A percentile compares a stretch with the other conserved stretches of the same genome.
Evolutionary conservation across 2,329 filamentous ascomycete genomes (phyloP).

Genomic region (Paraphaeosphaeria sporulosa): DNA sequence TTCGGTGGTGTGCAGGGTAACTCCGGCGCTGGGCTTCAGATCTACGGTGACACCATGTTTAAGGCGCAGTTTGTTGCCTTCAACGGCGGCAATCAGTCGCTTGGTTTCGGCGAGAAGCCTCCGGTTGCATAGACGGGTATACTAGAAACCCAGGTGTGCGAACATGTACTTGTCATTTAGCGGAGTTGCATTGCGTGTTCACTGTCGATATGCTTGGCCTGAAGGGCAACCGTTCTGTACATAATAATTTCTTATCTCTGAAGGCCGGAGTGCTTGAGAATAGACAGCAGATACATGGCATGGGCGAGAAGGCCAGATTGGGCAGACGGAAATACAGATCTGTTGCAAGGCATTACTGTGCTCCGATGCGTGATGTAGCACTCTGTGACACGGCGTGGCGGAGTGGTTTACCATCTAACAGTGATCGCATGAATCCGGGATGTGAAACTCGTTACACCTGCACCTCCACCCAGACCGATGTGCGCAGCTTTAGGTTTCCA

Average conservation of each 20-base stretch:
- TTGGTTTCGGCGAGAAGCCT: constrained; percentile 60
- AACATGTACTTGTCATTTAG: constrained; percentile 2
- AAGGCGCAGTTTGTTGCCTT: constrained; percentile 69
- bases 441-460: constrained; percentile 1
- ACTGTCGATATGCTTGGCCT: constrained; percentile 20
- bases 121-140: constrained; percentile 13
- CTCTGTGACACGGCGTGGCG: neutral
- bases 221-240: constrained; percentile 17
- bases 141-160: constrained; percentile 7
- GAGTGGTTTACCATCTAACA: neutral
- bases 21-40: constrained; percentile 61
- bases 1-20: constrained; percentile 73
- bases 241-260: constrained; percentile 14
- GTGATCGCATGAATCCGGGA: constrained; percentile 2
- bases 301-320: neutral
- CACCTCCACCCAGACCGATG: neutral
- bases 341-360: neutral
- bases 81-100: constrained; percentile 59
- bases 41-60: constrained; percentile 69
- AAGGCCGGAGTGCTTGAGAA: neutral
- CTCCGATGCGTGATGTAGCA: neutral
- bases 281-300: neutral
- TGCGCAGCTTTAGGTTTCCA: neutral
- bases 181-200: constrained; percentile 6
- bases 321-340: neutral